Evolutionary conservation across 371 early-diverging fungal genomes (phyloP).

Genomic region (Mucor circinelloides): DNA sequence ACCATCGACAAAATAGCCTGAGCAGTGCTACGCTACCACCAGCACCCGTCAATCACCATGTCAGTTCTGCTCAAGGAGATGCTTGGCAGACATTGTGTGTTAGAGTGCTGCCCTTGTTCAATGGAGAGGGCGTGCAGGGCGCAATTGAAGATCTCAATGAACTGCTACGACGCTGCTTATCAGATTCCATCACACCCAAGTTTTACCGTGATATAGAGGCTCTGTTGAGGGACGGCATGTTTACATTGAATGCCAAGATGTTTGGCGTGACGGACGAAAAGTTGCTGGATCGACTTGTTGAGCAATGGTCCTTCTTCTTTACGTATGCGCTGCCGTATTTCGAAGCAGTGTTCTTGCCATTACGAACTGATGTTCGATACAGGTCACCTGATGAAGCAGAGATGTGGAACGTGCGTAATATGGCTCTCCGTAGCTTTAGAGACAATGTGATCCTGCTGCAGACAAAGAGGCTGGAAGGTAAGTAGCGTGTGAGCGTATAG

Average conservation of each 20-base stretch:
- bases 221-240: slow-evolving; percentile 71
- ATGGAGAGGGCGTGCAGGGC: slow-evolving; percentile 83
- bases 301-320: slow-evolving; percentile 86
- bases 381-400: slow-evolving; percentile 46
- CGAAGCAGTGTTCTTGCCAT: slow-evolving; percentile 84
- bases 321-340: slow-evolving; percentile 85
- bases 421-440: slow-evolving; percentile 72
- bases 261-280: slow-evolving; percentile 73
- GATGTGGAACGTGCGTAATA: slow-evolving; percentile 63
- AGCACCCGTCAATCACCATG: not conserved
- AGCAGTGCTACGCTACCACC: slow-evolving; percentile 25
- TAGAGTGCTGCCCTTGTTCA: slow-evolving; percentile 81
- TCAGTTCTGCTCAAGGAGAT: slow-evolving; percentile 42
- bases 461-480: slow-evolving; percentile 72
- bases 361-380: slow-evolving; percentile 59
- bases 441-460: slow-evolving; percentile 73
- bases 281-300: slow-evolving; percentile 71
- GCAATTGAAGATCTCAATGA: slow-evolving; percentile 85
- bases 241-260: slow-evolving; percentile 73
- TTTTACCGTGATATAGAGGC: slow-evolving; percentile 63
- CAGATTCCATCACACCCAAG: slow-evolving; percentile 51
- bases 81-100: slow-evolving; percentile 78
- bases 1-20: slow-evolving; percentile 42
- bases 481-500: not conserved
- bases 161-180: slow-evolving; percentile 67